A percentile compares a stretch with the other conserved stretches of the same genome.
These are phyloP conservation scores for Wakefieldia striispora DNA, from an alignment of 768 basidiomycete genomes.

Conservation along the genomic window DNA sequence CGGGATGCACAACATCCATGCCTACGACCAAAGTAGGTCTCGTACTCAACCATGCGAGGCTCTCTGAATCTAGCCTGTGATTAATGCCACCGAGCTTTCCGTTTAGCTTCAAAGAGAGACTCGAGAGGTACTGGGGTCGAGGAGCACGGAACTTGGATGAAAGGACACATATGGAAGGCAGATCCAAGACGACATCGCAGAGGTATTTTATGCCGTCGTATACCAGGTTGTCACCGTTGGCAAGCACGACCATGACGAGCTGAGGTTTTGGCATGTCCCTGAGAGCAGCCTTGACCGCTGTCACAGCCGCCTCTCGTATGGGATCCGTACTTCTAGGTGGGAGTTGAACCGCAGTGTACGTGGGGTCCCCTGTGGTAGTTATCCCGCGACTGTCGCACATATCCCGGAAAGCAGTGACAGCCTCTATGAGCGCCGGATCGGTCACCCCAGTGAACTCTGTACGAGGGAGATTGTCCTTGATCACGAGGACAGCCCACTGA, in stretches of 20 bases:
- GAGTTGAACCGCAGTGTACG: slow-evolving; percentile 38
- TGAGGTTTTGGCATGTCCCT: slow-evolving; percentile 32
- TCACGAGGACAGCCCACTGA: slow-evolving; percentile 65
- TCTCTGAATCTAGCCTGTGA: slow-evolving; percentile 34
- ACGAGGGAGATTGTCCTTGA: slow-evolving; percentile 49
- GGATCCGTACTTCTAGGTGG: slow-evolving; percentile 52
- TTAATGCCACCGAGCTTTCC: slow-evolving; percentile 50
- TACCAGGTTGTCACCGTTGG: slow-evolving; percentile 39
- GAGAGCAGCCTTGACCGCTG: slow-evolving; percentile 39
- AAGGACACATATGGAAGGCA: slow-evolving; percentile 65
- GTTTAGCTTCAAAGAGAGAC: slow-evolving; percentile 47
- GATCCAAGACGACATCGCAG: slow-evolving; percentile 42
- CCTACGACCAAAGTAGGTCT: slow-evolving; percentile 48
- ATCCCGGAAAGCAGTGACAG: slow-evolving; percentile 48
- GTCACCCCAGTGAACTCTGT: slow-evolving; percentile 42
- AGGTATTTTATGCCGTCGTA: slow-evolving; percentile 45
- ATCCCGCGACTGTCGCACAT: slow-evolving; percentile 66
- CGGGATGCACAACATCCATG: slow-evolving; percentile 69
- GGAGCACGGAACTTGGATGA: slow-evolving; percentile 55
- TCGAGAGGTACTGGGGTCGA: slow-evolving; percentile 41
- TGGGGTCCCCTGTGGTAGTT: slow-evolving; percentile 40
- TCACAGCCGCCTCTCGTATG: slow-evolving; percentile 44
- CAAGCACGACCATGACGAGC: slow-evolving; percentile 41
- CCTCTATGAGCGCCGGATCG: slow-evolving; percentile 47
- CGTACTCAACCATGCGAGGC: slow-evolving; percentile 33